phyloP scores from a whole-genome alignment of 1,284 basidiomycete species.

The Xanthoconium separans region DNA sequence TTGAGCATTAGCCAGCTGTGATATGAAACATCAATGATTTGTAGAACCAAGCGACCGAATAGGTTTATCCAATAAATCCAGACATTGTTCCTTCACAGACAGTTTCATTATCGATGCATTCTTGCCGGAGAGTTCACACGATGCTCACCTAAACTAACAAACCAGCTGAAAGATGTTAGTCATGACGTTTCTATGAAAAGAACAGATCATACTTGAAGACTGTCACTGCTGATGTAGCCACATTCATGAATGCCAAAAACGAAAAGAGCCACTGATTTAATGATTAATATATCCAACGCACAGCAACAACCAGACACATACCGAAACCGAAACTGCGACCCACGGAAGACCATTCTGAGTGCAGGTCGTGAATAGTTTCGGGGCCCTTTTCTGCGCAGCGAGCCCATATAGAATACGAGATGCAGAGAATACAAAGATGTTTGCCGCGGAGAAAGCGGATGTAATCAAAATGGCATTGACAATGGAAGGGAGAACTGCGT shows the following conservation, averaged over 20 bases:
- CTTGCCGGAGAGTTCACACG: neutral
- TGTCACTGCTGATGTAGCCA: constrained; percentile 16
- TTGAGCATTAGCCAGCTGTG: constrained; percentile 45
- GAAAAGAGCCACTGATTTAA: constrained; percentile 38
- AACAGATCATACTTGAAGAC: constrained; percentile 23
- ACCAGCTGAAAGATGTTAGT: constrained; percentile 36
- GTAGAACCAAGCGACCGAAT: neutral
- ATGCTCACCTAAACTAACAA: constrained; percentile 42
- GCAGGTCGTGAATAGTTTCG: constrained; percentile 57
- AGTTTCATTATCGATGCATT: neutral
- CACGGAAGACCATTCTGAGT: constrained; percentile 40
- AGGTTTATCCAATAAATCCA: constrained; percentile 42
- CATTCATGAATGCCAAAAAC: constrained; percentile 23
- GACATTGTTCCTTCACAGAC: constrained; percentile 39
- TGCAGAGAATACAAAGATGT: constrained; percentile 77
- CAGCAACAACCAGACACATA: neutral
- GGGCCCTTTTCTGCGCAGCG: constrained; percentile 74
- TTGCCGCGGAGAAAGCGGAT: constrained; percentile 82
- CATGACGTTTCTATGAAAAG: neutral
- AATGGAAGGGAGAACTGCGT: constrained; percentile 59
- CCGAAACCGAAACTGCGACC: constrained; percentile 5
- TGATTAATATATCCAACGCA: constrained; percentile 28
- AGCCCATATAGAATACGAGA: constrained; percentile 85
- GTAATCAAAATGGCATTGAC: constrained; percentile 69
- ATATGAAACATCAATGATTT: neutral